Evolutionary conservation across 345 rosid genomes (phyloP).

Genomic region (Turnera subulata): DNA sequence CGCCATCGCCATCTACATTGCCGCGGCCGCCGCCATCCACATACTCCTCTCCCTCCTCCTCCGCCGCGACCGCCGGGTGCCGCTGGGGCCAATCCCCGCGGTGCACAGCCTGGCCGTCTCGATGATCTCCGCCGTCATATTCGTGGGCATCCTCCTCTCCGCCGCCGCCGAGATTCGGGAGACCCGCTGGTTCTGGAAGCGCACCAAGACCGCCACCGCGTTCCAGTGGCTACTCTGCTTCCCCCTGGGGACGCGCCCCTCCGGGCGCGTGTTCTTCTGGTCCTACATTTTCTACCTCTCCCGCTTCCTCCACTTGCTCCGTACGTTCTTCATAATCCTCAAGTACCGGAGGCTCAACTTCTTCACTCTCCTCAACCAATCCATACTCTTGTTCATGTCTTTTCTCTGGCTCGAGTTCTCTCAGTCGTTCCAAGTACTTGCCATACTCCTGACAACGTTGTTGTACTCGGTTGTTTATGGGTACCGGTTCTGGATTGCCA

Average conservation of each 20-base stretch:
- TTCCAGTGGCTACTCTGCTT: constrained; percentile 83
- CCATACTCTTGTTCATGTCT: constrained; percentile 54
- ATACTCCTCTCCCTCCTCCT: constrained; percentile 20
- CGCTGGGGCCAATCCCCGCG: constrained; percentile 25
- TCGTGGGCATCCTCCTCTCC: constrained; percentile 19
- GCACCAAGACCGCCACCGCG: constrained; percentile 12
- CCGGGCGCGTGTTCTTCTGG: constrained; percentile 98
- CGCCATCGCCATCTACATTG: constrained; percentile 51
- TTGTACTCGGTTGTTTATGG: constrained; percentile 67
- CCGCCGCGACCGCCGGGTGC: constrained; percentile 8
- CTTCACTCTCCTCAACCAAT: constrained; percentile 58
- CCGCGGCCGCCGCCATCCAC: constrained; percentile 13
- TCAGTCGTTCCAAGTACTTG: constrained; percentile 79
- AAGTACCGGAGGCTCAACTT: constrained; percentile 45
- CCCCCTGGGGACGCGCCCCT: constrained; percentile 83
- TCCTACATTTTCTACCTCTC: constrained; percentile 79
- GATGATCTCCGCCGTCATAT: constrained; percentile 11
- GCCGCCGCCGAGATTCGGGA: constrained; percentile 22
- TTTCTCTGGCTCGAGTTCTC: constrained; percentile 89
- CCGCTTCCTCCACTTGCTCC: constrained; percentile 67
- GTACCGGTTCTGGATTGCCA: constrained; percentile 28
- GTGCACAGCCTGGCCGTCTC: constrained; percentile 17
- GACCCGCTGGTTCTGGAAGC: constrained; percentile 27
- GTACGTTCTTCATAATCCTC: constrained; percentile 56
- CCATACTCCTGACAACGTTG: constrained; percentile 63